phyloP scores from a whole-genome alignment of 225 moss, liverwort and hornwort genomes.

The Lunularia cruciata region DNA sequence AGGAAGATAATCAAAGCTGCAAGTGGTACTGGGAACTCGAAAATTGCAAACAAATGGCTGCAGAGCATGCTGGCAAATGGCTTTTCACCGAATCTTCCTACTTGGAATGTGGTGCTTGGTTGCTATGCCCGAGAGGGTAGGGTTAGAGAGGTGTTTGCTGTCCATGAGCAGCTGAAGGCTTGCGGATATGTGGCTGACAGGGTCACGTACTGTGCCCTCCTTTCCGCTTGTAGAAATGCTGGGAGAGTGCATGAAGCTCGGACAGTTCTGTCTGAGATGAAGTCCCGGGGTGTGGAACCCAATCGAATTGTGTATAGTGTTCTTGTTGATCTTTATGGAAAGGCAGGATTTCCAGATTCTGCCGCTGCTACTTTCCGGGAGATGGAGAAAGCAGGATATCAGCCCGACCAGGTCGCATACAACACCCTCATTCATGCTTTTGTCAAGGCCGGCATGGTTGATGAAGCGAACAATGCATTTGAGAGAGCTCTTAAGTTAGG shows the following conservation, averaged over 20 bases:
- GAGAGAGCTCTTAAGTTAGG: constrained; percentile 45
- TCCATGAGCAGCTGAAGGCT: constrained; percentile 43
- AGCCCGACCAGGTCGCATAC: constrained; percentile 57
- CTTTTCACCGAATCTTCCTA: constrained; percentile 32
- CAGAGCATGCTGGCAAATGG: constrained; percentile 45
- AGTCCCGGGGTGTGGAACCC: constrained; percentile 36
- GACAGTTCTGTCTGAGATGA: constrained; percentile 55
- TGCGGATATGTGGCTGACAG: constrained; percentile 40
- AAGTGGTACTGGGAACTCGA: constrained; percentile 41
- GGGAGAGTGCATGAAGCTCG: constrained; percentile 48
- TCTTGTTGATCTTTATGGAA: constrained; percentile 65
- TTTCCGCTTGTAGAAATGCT: constrained; percentile 57
- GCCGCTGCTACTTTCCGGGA: constrained; percentile 55
- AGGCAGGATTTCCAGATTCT: constrained; percentile 57
- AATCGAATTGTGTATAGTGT: constrained; percentile 64
- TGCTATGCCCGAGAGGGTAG: constrained; percentile 52
- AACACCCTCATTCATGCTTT: constrained; percentile 64
- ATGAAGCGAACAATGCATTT: constrained; percentile 56
- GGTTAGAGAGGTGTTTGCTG: constrained; percentile 45
- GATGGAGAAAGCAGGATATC: constrained; percentile 54
- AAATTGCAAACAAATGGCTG: constrained; percentile 57
- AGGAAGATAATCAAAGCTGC: constrained; percentile 51
- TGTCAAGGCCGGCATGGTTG: constrained; percentile 58
- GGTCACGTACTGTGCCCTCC: constrained; percentile 53
- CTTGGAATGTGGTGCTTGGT: constrained; percentile 52